Base-by-base conservation (phyloP, 1,284 basidiomycete genomes). In the Ganoderma lucidum region DNA sequence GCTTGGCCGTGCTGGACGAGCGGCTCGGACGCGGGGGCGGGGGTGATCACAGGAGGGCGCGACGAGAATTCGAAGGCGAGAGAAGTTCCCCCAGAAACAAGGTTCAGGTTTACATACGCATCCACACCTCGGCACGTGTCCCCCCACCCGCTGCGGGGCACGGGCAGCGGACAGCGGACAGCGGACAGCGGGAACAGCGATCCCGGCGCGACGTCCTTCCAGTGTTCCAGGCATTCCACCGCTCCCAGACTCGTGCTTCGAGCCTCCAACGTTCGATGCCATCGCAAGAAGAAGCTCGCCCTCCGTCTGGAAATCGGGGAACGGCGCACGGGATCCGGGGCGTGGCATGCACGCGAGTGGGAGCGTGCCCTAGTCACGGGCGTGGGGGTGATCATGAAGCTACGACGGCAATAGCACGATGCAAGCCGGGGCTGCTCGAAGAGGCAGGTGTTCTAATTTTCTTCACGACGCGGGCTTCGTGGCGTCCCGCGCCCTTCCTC, bases 91-190 rank as follows among this genome's bases (percentile, higher is more conserved):
- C 66, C 62, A 62, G 42, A 62, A 63, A 32, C 64, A 63, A 63
- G 63, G 67, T 68, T 68, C 42, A 63, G 23, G 67, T 68, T 68
- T 68, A 68, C 67, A 68, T 68, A 68, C 67, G 67, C 67, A 68
- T 68, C 67, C 67, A 68, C 63, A 68, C 41, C 37, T 56, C 28
- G 51, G 53, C 67, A 68, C 67, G 67, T 65, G 67, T 62, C 19
- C 23, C 30, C 37, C 9, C 23, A n/a, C 23, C 15, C 61, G 32
- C 62, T 42, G 41, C 42, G 41, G 41, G 30, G 53, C 30, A 30
- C 35, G 3, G 35, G 28, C 45, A 48, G 19, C 45, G 19, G 45
- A 48, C 45, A 48, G 45, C 53, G 30, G 53, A 35, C 48, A 56
- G 53, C 17, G 30, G 30, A 15, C 4, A 10, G 23, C 48, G 48